phyloP scores from a whole-genome alignment of 192 early-diverging fungal genomes.

The Dissophora ornata region DNA sequence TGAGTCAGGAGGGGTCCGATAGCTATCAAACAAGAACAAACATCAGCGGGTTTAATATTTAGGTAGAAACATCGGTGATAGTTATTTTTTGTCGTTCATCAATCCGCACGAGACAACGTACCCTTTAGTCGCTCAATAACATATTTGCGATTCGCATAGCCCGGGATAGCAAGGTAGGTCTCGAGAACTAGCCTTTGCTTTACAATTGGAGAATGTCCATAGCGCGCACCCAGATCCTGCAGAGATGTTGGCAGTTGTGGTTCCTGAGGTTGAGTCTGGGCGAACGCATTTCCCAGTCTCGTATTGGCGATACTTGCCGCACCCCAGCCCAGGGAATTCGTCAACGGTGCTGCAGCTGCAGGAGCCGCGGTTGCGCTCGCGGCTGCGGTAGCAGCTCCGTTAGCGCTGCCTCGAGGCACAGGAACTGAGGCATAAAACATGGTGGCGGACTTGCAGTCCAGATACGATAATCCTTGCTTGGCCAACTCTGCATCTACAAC shows the following conservation, averaged over 20 bases:
- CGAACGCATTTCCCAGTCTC: conserved; percentile 34
- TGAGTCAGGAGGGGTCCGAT: conserved; percentile 44
- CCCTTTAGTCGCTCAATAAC: conserved; percentile 44
- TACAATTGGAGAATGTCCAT: conserved; percentile 33
- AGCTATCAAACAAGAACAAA: conserved; percentile 12
- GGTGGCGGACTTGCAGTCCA: conserved; percentile 50
- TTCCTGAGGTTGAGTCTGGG: conserved; percentile 17
- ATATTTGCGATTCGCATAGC: conserved; percentile 47
- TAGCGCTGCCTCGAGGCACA: conserved; percentile 16
- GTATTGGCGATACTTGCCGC: conserved; percentile 45
- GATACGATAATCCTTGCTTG: conserved; percentile 28
- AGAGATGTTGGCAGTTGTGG: conserved; percentile 39
- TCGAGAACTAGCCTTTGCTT: conserved; percentile 34
- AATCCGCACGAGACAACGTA: too few species aligned
- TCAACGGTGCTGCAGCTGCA: conserved; percentile 6
- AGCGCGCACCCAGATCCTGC: conserved; percentile 42
- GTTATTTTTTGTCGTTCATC: too few species aligned
- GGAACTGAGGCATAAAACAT: conserved; percentile 46
- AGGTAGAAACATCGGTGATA: too few species aligned
- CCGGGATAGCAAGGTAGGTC: conserved; percentile 40
- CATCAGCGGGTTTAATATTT: too few species aligned
- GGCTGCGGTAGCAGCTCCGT: neutral
- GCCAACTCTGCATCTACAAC: conserved; percentile 36
- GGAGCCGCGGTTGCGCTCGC: conserved; percentile 12
- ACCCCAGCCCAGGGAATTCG: conserved; percentile 43